A percentile compares a stretch with the other conserved stretches of the same genome.
Conservation (phyloP, 495 filamentous ascomycete species). For the Zalerion maritima region DNA sequence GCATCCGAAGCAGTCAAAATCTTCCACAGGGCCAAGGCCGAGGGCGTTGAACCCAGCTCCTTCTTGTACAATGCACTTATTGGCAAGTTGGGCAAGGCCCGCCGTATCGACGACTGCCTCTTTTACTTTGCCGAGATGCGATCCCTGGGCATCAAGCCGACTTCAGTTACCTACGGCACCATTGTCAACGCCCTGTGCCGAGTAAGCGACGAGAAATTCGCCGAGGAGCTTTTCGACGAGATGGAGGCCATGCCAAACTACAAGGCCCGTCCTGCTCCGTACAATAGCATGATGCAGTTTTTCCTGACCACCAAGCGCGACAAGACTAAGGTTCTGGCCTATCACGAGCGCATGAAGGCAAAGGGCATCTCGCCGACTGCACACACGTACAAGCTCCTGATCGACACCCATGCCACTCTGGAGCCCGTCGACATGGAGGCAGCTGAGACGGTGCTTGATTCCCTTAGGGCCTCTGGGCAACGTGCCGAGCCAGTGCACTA, state of each 20-base stretch:
- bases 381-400: conserved; percentile 95
- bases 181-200: conserved; percentile 96
- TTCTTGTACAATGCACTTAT: conserved; percentile 98
- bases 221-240: conserved; percentile 95
- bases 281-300: conserved; percentile 99
- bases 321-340: conserved; percentile 81
- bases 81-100: conserved; percentile 92
- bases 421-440: conserved; percentile 85
- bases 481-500: conserved; percentile 86
- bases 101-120: conserved; percentile 93
- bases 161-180: conserved; percentile 94
- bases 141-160: conserved; percentile 78
- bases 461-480: conserved; percentile 59
- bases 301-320: conserved; percentile 96
- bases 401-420: conserved; percentile 88
- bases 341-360: conserved; percentile 85
- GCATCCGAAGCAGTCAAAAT: conserved; percentile 93
- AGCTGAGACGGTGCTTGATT: conserved; percentile 69
- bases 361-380: conserved; percentile 80
- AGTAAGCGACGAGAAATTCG: conserved; percentile 93
- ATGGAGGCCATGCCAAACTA: conserved; percentile 99
- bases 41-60: conserved; percentile 87
- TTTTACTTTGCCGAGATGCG: conserved; percentile 98
- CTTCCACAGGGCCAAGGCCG: conserved; percentile 83
- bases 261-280: conserved; percentile 90